A percentile compares a stretch with the other conserved stretches of the same genome.
Evolutionary conservation across 2,329 filamentous ascomycete genomes (phyloP).

Genomic region (Raffaelea albimanens): DNA sequence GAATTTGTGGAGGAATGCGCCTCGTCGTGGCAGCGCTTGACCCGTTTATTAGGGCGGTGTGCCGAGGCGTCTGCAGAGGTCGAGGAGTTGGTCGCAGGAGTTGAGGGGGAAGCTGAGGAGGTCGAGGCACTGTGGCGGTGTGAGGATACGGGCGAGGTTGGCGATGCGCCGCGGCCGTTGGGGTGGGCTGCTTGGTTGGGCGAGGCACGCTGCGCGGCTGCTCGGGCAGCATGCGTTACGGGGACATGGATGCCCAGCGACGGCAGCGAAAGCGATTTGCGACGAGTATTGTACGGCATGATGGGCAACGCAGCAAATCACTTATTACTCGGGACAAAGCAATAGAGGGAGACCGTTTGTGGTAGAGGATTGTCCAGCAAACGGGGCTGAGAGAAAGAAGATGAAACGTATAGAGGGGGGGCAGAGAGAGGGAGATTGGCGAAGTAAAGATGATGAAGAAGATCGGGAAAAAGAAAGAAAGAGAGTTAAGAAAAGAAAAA

Average conservation of each 20-base stretch:
- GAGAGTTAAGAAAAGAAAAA: too few species aligned
- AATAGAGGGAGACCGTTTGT: too few species aligned
- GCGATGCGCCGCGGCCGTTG: conserved; percentile 11
- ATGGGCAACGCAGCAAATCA: conserved; percentile 7
- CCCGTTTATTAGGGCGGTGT: conserved; percentile 49
- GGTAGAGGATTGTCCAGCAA: too few species aligned
- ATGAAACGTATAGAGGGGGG: too few species aligned
- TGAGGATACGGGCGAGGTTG: neutral
- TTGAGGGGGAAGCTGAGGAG: conserved; percentile 20
- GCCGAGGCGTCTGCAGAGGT: conserved; percentile 12
- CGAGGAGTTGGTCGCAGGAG: conserved; percentile 17
- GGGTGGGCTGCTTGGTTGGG: conserved; percentile 21
- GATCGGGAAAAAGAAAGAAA: too few species aligned
- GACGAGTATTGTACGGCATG: conserved; percentile 95
- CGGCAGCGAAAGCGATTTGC: conserved; percentile 88
- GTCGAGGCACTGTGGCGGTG: conserved; percentile 11
- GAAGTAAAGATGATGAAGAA: too few species aligned
- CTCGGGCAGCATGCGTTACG: conserved; percentile 52
- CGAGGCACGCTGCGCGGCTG: conserved; percentile 34
- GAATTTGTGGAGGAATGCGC: conserved; percentile 15
- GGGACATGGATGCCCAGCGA: conserved; percentile 87
- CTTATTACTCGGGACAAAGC: too few species aligned
- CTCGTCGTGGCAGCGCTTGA: conserved; percentile 65
- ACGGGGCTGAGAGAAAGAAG: too few species aligned
- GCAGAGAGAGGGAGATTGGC: too few species aligned